Evolutionary conservation across 495 filamentous ascomycete genomes (phyloP).

Genomic region (Pseudoneurospora amorphoporcata): DNA sequence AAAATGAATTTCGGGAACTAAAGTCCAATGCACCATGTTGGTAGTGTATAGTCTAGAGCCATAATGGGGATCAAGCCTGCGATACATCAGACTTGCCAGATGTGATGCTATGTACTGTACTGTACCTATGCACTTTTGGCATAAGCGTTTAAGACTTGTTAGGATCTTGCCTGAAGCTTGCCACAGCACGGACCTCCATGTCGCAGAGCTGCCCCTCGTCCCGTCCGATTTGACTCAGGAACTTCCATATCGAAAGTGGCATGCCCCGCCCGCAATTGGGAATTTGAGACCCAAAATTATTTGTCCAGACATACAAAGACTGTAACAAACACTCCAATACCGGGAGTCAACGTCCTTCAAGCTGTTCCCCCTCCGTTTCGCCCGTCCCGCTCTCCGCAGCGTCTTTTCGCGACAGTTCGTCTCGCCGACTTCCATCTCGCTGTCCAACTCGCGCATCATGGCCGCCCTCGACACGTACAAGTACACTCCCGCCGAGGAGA

Average conservation of each 20-base stretch:
- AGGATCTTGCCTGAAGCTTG: background rate
- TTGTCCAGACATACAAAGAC: slow-evolving; percentile 3
- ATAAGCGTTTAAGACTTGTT: background rate
- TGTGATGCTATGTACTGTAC: background rate
- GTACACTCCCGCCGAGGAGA: slow-evolving; percentile 66
- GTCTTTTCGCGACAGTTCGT: slow-evolving; percentile 12
- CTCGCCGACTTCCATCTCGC: slow-evolving; percentile 1
- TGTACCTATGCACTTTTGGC: background rate
- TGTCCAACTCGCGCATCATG: slow-evolving; percentile 27
- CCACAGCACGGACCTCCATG: background rate
- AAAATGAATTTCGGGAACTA: background rate
- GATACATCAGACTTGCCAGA: background rate
- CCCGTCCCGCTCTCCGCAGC: slow-evolving; percentile 37
- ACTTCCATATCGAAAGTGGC: background rate
- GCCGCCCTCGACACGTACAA: slow-evolving; percentile 56
- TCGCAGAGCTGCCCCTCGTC: background rate
- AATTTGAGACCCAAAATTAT: slow-evolving; percentile 12
- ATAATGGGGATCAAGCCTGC: background rate
- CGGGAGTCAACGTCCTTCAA: slow-evolving; percentile 21
- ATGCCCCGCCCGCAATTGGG: slow-evolving; percentile 7
- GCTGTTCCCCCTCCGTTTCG: slow-evolving; percentile 36
- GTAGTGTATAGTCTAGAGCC: background rate
- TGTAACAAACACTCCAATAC: background rate
- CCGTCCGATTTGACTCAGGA: background rate
- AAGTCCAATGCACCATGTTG: background rate